These are phyloP conservation scores for Boletus rubroflammeus DNA, from an alignment of 768 basidiomycete genomes.

Conservation along the genomic window DNA sequence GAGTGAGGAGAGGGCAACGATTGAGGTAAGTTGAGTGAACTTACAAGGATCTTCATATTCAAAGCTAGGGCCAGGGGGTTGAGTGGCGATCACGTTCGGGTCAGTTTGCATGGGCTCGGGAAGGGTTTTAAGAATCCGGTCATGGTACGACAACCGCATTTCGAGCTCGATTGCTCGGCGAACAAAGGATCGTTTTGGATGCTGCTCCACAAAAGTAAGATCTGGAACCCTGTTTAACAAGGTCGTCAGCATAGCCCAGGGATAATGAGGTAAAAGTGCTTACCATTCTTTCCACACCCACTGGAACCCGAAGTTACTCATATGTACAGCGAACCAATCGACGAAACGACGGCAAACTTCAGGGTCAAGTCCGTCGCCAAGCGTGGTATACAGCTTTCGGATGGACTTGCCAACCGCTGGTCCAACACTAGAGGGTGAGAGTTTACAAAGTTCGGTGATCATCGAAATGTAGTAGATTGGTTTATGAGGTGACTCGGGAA, in stretches of 20 bases:
- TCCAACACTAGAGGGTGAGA: conserved; percentile 89
- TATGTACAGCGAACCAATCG: conserved; percentile 94
- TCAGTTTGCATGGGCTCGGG: conserved; percentile 78
- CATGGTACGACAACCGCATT: conserved; percentile 87
- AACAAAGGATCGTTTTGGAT: conserved; percentile 88
- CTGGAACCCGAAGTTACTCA: conserved; percentile 96
- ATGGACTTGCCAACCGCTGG: conserved; percentile 97
- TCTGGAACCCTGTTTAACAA: conserved; percentile 71
- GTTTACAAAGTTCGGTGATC: conserved; percentile 91
- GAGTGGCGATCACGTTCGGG: conserved; percentile 57
- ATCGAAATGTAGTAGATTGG: conserved; percentile 83
- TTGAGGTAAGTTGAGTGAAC: conserved; percentile 14
- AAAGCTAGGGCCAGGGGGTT: conserved; percentile 75
- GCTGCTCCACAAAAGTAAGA: conserved; percentile 63
- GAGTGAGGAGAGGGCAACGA: neutral
- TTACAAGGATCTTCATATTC: conserved; percentile 80
- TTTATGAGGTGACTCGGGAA: conserved; percentile 76
- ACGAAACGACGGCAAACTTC: conserved; percentile 79
- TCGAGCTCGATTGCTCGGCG: conserved; percentile 85
- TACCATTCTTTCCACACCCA: conserved; percentile 99
- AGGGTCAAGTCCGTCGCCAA: conserved; percentile 86
- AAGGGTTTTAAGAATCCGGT: conserved; percentile 84
- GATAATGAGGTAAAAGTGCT: conserved; percentile 15
- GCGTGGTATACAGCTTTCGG: conserved; percentile 70
- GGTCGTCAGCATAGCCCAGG: neutral